Evolutionary conservation across 805 yeast genomes (phyloP).

Genomic region (Lipomyces orientalis): DNA sequence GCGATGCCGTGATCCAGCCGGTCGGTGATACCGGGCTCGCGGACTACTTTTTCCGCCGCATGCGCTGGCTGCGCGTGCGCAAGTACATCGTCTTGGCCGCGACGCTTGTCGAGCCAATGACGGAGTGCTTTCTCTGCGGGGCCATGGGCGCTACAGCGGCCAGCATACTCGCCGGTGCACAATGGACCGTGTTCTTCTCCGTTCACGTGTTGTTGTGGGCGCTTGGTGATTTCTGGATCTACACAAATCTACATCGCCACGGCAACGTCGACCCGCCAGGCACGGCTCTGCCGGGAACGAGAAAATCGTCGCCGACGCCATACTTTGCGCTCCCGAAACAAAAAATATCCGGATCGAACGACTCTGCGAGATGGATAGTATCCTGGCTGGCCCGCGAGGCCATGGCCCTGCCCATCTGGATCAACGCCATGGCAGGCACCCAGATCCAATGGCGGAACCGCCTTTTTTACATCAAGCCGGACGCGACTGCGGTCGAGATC

Average conservation of each 20-base stretch:
- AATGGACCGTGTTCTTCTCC: constrained; percentile 48
- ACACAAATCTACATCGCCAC: constrained; percentile 49
- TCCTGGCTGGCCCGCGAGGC: constrained; percentile 74
- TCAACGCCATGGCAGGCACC: constrained; percentile 76
- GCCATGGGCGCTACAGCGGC: constrained; percentile 66
- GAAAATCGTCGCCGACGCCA: constrained; percentile 45
- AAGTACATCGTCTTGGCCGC: constrained; percentile 88
- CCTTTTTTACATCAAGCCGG: constrained; percentile 73
- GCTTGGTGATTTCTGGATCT: constrained; percentile 65
- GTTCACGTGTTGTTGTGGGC: constrained; percentile 71
- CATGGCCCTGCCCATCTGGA: constrained; percentile 84
- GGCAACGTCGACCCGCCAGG: constrained; percentile 41
- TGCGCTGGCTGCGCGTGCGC: constrained; percentile 85
- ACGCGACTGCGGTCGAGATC: constrained; percentile 74
- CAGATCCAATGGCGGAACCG: constrained; percentile 70
- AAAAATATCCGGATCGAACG: constrained; percentile 24
- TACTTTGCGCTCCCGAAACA: constrained; percentile 38
- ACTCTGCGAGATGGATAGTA: constrained; percentile 46
- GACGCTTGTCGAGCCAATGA: constrained; percentile 83
- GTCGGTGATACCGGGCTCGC: constrained; percentile 49
- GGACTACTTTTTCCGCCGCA: constrained; percentile 71
- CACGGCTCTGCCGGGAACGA: constrained; percentile 36
- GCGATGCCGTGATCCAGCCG: constrained; percentile 83
- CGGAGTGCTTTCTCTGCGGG: constrained; percentile 76
- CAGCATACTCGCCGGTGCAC: constrained; percentile 50